Evolutionary conservation across 1,284 basidiomycete genomes (phyloP).

Genomic region (Schizopora paradoxa): DNA sequence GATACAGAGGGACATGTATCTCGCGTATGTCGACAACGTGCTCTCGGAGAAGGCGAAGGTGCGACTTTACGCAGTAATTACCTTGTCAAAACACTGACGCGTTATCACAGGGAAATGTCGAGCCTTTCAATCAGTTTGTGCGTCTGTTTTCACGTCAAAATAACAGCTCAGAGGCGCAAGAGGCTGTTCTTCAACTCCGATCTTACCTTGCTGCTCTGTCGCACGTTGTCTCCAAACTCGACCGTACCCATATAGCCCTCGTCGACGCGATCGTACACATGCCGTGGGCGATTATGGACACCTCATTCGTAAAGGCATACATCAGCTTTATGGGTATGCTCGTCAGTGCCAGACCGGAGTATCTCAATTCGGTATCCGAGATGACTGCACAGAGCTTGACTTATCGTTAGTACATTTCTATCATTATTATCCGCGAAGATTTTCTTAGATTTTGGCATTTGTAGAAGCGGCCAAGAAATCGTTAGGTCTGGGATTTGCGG

Average conservation of each 20-base stretch:
- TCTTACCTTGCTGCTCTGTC: conserved; percentile 72
- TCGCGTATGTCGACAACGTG: conserved; percentile 80
- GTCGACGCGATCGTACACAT: conserved; percentile 85
- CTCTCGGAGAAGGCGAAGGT: conserved; percentile 71
- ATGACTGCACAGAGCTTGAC: conserved; percentile 84
- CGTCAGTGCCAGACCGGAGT: conserved; percentile 90
- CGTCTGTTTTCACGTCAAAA: conserved; percentile 63
- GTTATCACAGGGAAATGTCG: conserved; percentile 49
- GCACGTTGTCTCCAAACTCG: conserved; percentile 76
- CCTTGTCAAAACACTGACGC: conserved; percentile 13
- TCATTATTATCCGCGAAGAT: conserved; percentile 6
- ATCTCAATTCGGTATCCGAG: conserved; percentile 77
- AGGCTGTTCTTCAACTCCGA: conserved; percentile 52
- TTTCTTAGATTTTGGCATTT: conserved; percentile 6
- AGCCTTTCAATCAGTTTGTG: conserved; percentile 66
- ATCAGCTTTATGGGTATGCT: conserved; percentile 88
- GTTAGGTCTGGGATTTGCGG: conserved; percentile 48
- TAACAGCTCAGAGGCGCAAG: conserved; percentile 29
- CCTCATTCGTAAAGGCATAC: conserved; percentile 78
- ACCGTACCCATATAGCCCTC: conserved; percentile 76
- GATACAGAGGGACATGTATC: conserved; percentile 76
- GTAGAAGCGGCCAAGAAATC: conserved; percentile 67
- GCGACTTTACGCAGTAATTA: conserved; percentile 23
- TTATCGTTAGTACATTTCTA: conserved; percentile 62
- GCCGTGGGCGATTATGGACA: conserved; percentile 90